phyloP scores from a whole-genome alignment of 75 land plant species.

The Cupressus sempervirens region DNA sequence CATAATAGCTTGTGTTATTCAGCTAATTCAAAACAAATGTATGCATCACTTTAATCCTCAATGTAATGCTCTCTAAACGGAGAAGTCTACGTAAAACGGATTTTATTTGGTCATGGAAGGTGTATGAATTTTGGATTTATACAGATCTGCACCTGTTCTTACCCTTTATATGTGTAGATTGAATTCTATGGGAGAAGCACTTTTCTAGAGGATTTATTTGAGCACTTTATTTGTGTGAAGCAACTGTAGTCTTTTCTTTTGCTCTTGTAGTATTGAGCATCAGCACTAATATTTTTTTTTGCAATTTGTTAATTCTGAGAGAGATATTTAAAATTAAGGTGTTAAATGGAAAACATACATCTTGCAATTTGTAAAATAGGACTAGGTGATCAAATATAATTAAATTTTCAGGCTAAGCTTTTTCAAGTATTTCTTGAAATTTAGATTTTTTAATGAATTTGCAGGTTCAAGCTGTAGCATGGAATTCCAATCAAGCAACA shows the following conservation, averaged over 20 bases:
- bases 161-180: neutral
- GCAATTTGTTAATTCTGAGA: neutral
- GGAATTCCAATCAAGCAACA: conserved; percentile 68
- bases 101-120: conserved; percentile 1
- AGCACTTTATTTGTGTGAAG: neutral
- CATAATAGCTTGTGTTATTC: neutral
- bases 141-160: neutral
- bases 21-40: neutral
- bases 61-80: neutral
- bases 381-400: neutral
- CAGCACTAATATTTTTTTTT: neutral
- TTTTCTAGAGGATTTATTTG: neutral
- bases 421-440: neutral
- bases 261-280: neutral
- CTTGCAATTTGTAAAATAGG: neutral
- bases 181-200: neutral
- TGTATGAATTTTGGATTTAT: neutral
- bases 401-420: neutral
- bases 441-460: neutral
- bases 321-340: neutral
- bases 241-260: neutral
- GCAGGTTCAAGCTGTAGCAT: conserved; percentile 94
- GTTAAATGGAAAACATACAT: neutral
- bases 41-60: neutral
- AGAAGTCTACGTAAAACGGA: neutral